phyloP scores from a whole-genome alignment of 2,329 filamentous ascomycete species.

The Septoria linicola region DNA sequence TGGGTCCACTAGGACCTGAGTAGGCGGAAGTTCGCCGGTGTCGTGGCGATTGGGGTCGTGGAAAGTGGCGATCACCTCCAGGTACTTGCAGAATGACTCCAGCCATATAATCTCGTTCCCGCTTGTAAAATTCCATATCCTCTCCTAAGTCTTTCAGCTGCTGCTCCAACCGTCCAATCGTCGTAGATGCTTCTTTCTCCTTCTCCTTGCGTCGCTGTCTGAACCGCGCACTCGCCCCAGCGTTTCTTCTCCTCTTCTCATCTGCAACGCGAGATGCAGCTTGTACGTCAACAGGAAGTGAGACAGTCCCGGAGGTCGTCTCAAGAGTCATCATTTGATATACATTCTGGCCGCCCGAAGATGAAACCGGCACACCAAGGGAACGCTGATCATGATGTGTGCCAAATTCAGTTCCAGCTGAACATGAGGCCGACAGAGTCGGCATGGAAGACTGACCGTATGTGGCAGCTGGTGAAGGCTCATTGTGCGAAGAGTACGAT shows the following conservation, averaged over 20 bases:
- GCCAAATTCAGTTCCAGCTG: conserved; percentile 15
- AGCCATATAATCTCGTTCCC: conserved; percentile 69
- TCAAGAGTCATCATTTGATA: conserved; percentile 56
- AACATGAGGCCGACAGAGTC: conserved; percentile 24
- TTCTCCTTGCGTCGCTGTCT: conserved; percentile 78
- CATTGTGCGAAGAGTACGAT: conserved; percentile 50
- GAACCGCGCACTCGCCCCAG: conserved; percentile 80
- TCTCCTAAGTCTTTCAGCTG: conserved; percentile 66
- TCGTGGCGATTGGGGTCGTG: conserved; percentile 46
- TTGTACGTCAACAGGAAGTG: conserved; percentile 73
- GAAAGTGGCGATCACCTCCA: conserved; percentile 49
- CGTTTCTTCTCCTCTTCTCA: conserved; percentile 82
- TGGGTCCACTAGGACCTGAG: conserved; percentile 14
- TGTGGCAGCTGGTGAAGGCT: conserved; percentile 35
- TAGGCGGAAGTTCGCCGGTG: conserved; percentile 29
- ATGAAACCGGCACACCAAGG: conserved; percentile 47
- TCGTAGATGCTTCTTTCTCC: conserved; percentile 69
- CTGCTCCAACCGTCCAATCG: conserved; percentile 67
- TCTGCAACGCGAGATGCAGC: conserved; percentile 80
- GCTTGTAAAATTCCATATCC: conserved; percentile 71
- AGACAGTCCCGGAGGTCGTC: conserved; percentile 52
- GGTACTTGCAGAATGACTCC: conserved; percentile 64
- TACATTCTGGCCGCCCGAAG: conserved; percentile 46
- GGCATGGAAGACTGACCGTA: conserved; percentile 27
- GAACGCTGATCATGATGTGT: conserved; percentile 33